Evolutionary conservation across 2,329 filamentous ascomycete species (phyloP), one percentile per base, ranked within the genome.

Genomic region (Penicillium occitanis): DNA sequence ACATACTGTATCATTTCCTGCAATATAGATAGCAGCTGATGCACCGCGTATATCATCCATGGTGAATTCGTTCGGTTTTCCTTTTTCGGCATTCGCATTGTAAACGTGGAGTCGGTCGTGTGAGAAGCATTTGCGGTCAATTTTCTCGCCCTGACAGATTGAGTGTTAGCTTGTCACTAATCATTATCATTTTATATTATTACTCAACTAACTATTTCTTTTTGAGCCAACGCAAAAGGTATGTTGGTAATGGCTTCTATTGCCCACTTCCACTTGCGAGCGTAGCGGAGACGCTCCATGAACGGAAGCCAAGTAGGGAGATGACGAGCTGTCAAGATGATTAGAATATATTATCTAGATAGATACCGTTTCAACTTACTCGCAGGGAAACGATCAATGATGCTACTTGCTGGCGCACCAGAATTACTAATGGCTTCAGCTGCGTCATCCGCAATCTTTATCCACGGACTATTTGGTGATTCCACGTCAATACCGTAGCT

Each of bases 221-320:
- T 60, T 33, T 55, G 58, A 3, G 58, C 40, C 3, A 60, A 0
- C n/a, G 58, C 25, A 46, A 60, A 60, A 13, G 58, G 58, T n/a
- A 46, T 48, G 22, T 60, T 60, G 40, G 58, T 60, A 10, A 60
- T 60, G 8, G 58, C 40, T 60, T 60, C 58, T 30, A 60, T 60
- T n/a, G 58, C 58, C 58, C 58, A 60, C n/a, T 30, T 30, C 58
- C 58, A 60, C 17, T 46, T 60, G 5, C 58, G 60, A 25, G 60
- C 60, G 22, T 62, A 50, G 14, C 46, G 60, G 30, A 62, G 60
- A 46, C 58, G 58, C 58, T 62, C 60, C 46, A 50, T 62, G 30
- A 51, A 62, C 19, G 46, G 60, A 62, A 62, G 60, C 60, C 60
- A 50, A n/a, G 44, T 62, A 22, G 60, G 60, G 14, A 62, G 60